These are phyloP conservation scores for Fallopia convolvulus DNA, from an alignment of 148 eudicot genomes.

Conservation along the genomic window DNA sequence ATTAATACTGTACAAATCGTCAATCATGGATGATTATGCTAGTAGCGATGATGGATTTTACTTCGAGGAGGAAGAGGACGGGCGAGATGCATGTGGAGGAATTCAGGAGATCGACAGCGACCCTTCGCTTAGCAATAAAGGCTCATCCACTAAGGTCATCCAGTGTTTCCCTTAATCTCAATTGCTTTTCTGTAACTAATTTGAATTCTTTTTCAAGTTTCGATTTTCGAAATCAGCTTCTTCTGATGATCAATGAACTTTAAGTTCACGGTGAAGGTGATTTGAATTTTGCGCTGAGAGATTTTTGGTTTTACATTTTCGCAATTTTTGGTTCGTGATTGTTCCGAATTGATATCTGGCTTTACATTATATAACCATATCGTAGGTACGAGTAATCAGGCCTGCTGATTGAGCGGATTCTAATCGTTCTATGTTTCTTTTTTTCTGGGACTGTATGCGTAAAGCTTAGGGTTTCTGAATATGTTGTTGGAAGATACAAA, in stretches of 20 bases:
- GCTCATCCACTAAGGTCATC: constrained; percentile 30
- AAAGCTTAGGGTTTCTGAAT: constrained; percentile 9
- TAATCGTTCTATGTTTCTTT: not conserved
- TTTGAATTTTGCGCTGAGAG: not conserved
- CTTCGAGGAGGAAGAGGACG: constrained; percentile 21
- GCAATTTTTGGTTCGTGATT: not conserved
- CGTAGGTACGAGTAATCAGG: not conserved
- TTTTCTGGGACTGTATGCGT: not conserved
- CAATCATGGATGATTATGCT: constrained; percentile 26
- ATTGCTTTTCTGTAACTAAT: not conserved
- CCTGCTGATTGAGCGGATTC: not conserved
- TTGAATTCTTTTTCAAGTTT: not conserved
- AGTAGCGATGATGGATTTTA: constrained; percentile 29
- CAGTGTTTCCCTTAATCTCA: not conserved
- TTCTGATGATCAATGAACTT: not conserved
- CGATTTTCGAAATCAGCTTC: not conserved
- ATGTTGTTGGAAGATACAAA: not conserved
- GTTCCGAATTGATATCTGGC: not conserved
- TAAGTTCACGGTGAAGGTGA: not conserved
- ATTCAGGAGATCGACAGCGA: constrained; percentile 24
- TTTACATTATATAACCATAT: not conserved
- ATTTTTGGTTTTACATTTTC: not conserved
- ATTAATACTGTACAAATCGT: not conserved
- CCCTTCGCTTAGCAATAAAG: constrained; percentile 9
- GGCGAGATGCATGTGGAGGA: constrained; percentile 21